These are phyloP conservation scores for Exophiala calicioides DNA, from an alignment of 2,329 filamentous ascomycete genomes.

Conservation along the genomic window DNA sequence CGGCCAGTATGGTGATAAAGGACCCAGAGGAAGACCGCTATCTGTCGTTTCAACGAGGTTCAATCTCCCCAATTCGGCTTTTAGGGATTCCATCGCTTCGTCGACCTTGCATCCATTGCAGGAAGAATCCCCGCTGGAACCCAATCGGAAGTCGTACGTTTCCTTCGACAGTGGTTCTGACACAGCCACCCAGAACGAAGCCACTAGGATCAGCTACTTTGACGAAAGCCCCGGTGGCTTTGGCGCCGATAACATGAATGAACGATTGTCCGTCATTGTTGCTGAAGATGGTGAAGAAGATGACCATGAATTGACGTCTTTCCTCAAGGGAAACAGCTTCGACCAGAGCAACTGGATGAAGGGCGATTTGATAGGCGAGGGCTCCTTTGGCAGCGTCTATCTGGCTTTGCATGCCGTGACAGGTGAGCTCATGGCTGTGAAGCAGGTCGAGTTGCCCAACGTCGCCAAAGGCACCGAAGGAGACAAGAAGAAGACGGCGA, in stretches of 20 bases:
- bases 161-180: constrained; percentile 65
- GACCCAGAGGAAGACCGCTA: constrained; percentile 53
- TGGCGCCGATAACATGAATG: constrained; percentile 52
- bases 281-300: constrained; percentile 89
- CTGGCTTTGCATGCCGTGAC: constrained; percentile 93
- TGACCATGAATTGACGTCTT: constrained; percentile 85
- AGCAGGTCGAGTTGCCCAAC: constrained; percentile 91
- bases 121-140: constrained; percentile 83
- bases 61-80: constrained; percentile 62
- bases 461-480: constrained; percentile 74
- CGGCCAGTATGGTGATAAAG: constrained; percentile 55
- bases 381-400: constrained; percentile 94
- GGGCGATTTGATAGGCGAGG: constrained; percentile 92
- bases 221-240: constrained; percentile 75
- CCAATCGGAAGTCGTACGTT: constrained; percentile 94
- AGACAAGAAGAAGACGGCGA: constrained; percentile 91
- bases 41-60: constrained; percentile 58
- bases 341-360: constrained; percentile 99
- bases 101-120: constrained; percentile 86
- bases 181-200: constrained; percentile 68
- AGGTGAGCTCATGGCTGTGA: constrained; percentile 95
- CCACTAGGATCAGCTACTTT: constrained; percentile 77
- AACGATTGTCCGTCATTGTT: constrained; percentile 78
- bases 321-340: constrained; percentile 89
- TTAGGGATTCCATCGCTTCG: constrained; percentile 84